Percentiles rank a stretch among this genome's conserved stretches.
These are phyloP conservation scores for Chenopodium berlandieri DNA, from an alignment of 148 eudicot genomes.

Conservation along the genomic window DNA sequence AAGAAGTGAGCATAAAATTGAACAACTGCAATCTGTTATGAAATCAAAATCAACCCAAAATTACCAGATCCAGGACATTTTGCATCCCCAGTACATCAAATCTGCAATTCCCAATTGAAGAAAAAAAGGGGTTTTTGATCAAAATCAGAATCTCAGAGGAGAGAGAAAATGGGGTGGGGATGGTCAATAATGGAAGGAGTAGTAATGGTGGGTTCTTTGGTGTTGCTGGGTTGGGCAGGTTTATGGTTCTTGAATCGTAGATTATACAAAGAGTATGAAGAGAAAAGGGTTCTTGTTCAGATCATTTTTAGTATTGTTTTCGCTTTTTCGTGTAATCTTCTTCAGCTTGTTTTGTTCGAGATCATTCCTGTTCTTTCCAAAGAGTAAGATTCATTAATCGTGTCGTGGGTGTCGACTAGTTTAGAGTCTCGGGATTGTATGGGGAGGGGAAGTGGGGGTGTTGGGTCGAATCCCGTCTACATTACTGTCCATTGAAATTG, in stretches of 20 bases:
- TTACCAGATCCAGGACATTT: too few relatives aligned
- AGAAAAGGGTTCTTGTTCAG: constrained; percentile 90
- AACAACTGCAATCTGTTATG: not conserved
- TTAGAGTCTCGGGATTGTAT: not conserved
- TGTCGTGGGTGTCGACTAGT: not conserved
- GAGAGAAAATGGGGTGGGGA: constrained; percentile 49
- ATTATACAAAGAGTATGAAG: constrained; percentile 94
- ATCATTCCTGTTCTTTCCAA: constrained; percentile 93
- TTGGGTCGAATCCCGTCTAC: not conserved
- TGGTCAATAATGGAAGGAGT: constrained; percentile 64
- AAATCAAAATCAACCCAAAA: not conserved
- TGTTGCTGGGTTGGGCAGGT: constrained; percentile 80
- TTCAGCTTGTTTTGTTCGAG: constrained; percentile 90
- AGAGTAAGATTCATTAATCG: constrained; percentile 38
- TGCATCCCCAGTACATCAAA: not conserved
- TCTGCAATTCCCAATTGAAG: not conserved
- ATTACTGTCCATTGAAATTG: not conserved
- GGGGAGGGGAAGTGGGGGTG: not conserved
- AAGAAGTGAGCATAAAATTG: not conserved
- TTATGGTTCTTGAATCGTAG: constrained; percentile 85
- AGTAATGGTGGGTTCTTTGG: constrained; percentile 69
- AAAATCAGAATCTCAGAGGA: not conserved
- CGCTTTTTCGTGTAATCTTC: constrained; percentile 92
- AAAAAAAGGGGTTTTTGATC: not conserved
- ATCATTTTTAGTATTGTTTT: constrained; percentile 90